Evolutionary conservation across 2,329 filamentous ascomycete species (phyloP).

Genomic region (Nigrospora sphaerica): DNA sequence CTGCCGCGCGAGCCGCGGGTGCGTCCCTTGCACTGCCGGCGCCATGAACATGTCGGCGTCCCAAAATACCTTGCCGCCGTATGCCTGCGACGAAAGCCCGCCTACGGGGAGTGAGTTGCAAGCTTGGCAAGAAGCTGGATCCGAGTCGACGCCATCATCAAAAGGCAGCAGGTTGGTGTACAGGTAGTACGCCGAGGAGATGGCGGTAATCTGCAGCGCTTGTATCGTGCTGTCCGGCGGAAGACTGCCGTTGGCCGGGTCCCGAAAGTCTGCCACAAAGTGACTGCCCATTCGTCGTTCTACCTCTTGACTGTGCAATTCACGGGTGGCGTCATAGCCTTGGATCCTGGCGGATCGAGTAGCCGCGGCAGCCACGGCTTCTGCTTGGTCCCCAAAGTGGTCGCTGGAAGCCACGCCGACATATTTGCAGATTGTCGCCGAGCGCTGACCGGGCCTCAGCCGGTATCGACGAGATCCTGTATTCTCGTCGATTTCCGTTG

Average conservation of each 20-base stretch:
- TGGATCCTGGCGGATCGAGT: not conserved
- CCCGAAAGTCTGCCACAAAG: not conserved
- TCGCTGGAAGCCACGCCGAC: not conserved
- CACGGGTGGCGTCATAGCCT: not conserved
- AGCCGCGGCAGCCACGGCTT: not conserved
- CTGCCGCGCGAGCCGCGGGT: not conserved
- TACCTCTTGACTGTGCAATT: not conserved
- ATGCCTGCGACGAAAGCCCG: not conserved
- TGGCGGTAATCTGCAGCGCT: not conserved
- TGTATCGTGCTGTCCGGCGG: not conserved
- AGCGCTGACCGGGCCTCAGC: not conserved
- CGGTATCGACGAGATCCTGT: not conserved
- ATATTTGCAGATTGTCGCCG: not conserved
- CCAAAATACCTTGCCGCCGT: slow-evolving; percentile 1
- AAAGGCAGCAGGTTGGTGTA: not conserved
- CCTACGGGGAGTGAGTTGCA: not conserved
- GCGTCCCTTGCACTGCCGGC: not conserved
- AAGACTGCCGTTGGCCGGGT: not conserved
- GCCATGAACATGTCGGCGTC: slow-evolving; percentile 3
- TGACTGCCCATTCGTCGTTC: not conserved
- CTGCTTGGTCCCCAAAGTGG: not conserved
- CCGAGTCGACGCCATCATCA: not conserved
- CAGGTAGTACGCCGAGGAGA: not conserved
- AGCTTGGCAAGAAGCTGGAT: not conserved
- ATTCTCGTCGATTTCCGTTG: not conserved